Conservation (phyloP, 2,329 filamentous ascomycete genomes). For the Alternaria brassicicola region DNA sequence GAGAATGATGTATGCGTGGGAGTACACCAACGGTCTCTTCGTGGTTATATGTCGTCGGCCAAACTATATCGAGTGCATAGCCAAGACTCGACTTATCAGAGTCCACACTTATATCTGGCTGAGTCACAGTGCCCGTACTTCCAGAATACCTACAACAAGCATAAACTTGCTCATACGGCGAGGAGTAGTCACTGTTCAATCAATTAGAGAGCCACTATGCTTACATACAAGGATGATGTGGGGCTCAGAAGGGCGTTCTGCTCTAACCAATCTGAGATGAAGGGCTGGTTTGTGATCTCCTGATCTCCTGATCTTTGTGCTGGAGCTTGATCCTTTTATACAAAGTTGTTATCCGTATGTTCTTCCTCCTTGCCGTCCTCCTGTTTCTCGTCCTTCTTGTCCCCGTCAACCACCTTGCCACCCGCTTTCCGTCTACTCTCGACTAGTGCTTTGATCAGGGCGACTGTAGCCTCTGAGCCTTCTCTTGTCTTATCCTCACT, state of each 20-base stretch:
- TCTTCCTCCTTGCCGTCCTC: neutral
- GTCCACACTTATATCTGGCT: neutral
- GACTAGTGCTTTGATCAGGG: conserved; percentile 44
- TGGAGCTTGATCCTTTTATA: neutral
- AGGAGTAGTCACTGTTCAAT: neutral
- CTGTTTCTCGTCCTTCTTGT: neutral
- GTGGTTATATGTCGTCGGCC: too few species aligned
- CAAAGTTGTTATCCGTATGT: conserved; percentile 21
- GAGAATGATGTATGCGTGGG: neutral
- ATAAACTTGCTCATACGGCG: neutral
- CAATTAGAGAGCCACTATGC: neutral
- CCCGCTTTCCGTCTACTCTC: conserved; percentile 35
- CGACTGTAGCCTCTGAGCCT: conserved; percentile 40
- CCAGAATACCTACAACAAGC: neutral
- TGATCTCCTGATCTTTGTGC: neutral
- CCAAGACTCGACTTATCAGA: neutral
- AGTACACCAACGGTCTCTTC: too few species aligned
- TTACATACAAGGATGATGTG: neutral
- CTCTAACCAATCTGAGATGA: neutral
- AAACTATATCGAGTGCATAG: neutral
- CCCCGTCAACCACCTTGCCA: conserved; percentile 8
- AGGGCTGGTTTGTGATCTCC: neutral
- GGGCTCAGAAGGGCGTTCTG: conserved; percentile 1
- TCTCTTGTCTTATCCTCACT: conserved; percentile 33
- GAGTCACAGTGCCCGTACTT: neutral